Evolutionary conservation across 2,329 filamentous ascomycete species (phyloP).

Genomic region (Xylariaceae sp.): DNA sequence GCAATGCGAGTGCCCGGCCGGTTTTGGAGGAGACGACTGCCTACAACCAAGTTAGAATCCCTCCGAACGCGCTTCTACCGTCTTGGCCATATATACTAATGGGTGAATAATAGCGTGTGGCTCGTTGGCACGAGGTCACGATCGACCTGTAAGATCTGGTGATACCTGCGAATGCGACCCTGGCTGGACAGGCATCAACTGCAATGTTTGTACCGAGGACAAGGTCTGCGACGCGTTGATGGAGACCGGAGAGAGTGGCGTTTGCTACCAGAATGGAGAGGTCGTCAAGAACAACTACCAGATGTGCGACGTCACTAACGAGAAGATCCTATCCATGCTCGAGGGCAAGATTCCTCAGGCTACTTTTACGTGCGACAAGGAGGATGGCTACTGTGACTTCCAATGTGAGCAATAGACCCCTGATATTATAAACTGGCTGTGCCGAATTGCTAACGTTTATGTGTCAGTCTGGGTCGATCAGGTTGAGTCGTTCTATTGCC

Average conservation of each 20-base stretch:
- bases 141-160: conserved; percentile 69
- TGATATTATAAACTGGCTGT: not conserved
- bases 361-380: conserved; percentile 83
- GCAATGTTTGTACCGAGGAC: conserved; percentile 86
- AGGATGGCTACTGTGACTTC: conserved; percentile 78
- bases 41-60: conserved; percentile 62
- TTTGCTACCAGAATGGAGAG: conserved; percentile 88
- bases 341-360: conserved; percentile 84
- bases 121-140: conserved; percentile 72
- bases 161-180: conserved; percentile 79
- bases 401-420: conserved; percentile 60
- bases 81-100: conserved; percentile 13
- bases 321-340: conserved; percentile 82
- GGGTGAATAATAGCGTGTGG: conserved; percentile 64
- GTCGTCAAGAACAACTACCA: conserved; percentile 94
- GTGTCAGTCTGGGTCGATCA: conserved; percentile 87
- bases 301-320: conserved; percentile 95
- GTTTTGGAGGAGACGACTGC: conserved; percentile 93
- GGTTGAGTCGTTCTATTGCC: conserved; percentile 93
- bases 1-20: conserved; percentile 85
- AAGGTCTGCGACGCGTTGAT: conserved; percentile 83
- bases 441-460: conserved; percentile 10
- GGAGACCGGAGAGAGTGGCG: conserved; percentile 72
- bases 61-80: not conserved
- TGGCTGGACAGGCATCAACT: conserved; percentile 96